Percentiles rank a stretch among this genome's conserved stretches.
Conservation (phyloP, 352 stramenopile genomes). For the Phytophthora macrochlamydospora region DNA sequence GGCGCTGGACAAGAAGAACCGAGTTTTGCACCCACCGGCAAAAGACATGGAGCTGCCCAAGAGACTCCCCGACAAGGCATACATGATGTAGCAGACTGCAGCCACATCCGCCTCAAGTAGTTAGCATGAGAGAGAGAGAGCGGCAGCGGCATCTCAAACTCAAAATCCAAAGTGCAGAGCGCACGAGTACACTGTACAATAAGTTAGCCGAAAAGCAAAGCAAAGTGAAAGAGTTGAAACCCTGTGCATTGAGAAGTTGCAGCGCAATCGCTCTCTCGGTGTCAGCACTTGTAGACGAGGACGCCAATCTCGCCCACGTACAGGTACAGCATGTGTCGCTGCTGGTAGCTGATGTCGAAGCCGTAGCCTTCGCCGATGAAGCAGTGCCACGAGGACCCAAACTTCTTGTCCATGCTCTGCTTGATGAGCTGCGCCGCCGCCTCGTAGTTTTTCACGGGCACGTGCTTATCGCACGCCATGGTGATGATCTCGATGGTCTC, state of each 20-base stretch:
- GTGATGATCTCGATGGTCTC: constrained; percentile 97
- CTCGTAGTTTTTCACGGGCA: constrained; percentile 95
- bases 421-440: constrained; percentile 93
- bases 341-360: constrained; percentile 97
- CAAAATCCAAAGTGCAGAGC: constrained; percentile 8
- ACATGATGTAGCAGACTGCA: constrained; percentile 14
- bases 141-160: neutral
- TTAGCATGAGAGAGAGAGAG: constrained; percentile 16
- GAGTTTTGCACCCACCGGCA: constrained; percentile 1
- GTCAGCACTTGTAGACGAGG: constrained; percentile 95
- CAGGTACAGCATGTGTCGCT: constrained; percentile 95
- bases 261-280: neutral
- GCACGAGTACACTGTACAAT: constrained; percentile 35
- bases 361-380: constrained; percentile 96
- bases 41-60: constrained; percentile 21
- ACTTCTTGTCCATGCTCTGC: constrained; percentile 98
- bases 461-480: constrained; percentile 96
- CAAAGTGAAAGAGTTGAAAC: neutral
- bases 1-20: constrained; percentile 21
- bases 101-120: constrained; percentile 4
- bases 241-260: constrained; percentile 14
- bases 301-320: constrained; percentile 94
- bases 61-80: constrained; percentile 12
- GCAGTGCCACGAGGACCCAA: constrained; percentile 95
- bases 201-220: constrained; percentile 3